These are phyloP conservation scores for Lipomyces japonicus DNA, from an alignment of 805 yeast genomes.

Conservation along the genomic window DNA sequence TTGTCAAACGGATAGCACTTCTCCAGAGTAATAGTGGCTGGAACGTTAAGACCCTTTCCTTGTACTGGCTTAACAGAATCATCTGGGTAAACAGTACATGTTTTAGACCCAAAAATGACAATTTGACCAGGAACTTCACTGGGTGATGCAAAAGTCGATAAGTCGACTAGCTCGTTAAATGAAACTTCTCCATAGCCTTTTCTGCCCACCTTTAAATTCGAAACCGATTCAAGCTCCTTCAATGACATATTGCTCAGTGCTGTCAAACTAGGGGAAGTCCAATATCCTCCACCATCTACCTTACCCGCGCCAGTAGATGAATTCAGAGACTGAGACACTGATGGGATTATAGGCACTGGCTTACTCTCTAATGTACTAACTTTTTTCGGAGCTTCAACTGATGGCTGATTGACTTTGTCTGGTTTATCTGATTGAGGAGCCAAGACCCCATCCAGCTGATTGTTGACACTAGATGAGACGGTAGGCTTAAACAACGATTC, in stretches of 20 bases:
- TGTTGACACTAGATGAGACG: background rate
- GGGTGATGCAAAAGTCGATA: conserved; percentile 59
- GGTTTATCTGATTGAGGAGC: background rate
- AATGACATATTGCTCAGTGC: conserved; percentile 58
- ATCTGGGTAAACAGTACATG: conserved; percentile 71
- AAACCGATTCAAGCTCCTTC: conserved; percentile 59
- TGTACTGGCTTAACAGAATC: conserved; percentile 54
- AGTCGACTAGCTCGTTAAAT: conserved; percentile 78
- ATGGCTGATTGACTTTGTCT: background rate
- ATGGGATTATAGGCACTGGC: background rate
- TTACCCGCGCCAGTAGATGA: background rate
- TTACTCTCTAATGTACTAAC: background rate
- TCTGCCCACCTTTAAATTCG: conserved; percentile 72
- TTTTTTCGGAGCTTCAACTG: background rate
- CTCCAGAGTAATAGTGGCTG: conserved; percentile 67
- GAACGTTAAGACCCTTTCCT: conserved; percentile 82
- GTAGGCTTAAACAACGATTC: conserved; percentile 1
- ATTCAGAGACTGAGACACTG: background rate
- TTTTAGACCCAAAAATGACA: conserved; percentile 56
- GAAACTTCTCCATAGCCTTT: conserved; percentile 71
- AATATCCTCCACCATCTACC: conserved; percentile 70
- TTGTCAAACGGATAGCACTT: conserved; percentile 77
- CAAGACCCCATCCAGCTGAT: background rate
- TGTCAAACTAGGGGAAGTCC: conserved; percentile 74
- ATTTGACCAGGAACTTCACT: conserved; percentile 63